Evolutionary conservation across 495 filamentous ascomycete genomes (phyloP).

Genomic region (Aspergillus homomorphus): DNA sequence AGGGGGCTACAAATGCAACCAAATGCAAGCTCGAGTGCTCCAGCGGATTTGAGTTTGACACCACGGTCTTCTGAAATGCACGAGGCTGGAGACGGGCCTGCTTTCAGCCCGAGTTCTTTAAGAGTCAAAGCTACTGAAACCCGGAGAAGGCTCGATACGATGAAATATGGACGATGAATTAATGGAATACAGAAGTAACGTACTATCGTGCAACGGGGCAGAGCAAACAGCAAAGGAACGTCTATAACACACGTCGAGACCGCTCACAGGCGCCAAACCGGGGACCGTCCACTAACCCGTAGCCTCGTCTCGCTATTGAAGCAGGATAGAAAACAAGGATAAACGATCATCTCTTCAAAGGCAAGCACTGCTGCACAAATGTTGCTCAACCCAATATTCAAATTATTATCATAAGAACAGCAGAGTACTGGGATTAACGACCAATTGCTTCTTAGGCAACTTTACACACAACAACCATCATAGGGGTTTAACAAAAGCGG

Average conservation of each 20-base stretch:
- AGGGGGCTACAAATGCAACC: background rate
- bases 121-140: background rate
- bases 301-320: background rate
- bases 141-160: background rate
- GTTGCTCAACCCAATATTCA: constrained; percentile 41
- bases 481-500: constrained; percentile 24
- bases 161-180: background rate
- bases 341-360: constrained; percentile 15
- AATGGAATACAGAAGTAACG: background rate
- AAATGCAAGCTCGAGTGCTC: background rate
- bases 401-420: constrained; percentile 50
- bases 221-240: constrained; percentile 21
- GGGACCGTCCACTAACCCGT: background rate
- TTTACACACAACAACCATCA: constrained; percentile 29
- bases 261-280: constrained; percentile 1
- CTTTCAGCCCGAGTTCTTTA: background rate
- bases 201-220: constrained; percentile 6
- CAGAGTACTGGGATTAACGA: constrained; percentile 36
- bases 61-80: background rate
- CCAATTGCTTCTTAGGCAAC: constrained; percentile 38
- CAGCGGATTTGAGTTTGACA: background rate
- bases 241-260: constrained; percentile 24
- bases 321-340: background rate
- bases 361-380: constrained; percentile 30
- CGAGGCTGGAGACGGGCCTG: background rate